phyloP scores from a whole-genome alignment of 2,329 filamentous ascomycete species.

The Sporothrix luriei region DNA sequence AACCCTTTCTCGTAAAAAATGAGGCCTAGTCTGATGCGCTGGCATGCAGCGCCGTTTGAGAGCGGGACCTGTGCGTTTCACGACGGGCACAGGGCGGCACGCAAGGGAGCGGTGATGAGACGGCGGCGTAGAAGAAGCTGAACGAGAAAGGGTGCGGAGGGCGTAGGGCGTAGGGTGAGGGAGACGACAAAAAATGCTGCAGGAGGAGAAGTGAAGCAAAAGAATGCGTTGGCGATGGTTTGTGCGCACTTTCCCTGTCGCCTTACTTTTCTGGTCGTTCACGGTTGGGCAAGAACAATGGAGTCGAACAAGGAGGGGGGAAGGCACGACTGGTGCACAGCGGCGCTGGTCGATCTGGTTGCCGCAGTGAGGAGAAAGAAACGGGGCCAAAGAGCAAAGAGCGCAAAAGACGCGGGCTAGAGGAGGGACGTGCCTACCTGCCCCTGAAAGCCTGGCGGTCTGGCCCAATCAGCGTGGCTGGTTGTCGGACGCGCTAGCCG shows the following conservation, averaged over 20 bases:
- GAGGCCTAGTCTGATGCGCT: background rate
- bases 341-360: conserved; percentile 18
- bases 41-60: conserved; percentile 25
- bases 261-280: background rate
- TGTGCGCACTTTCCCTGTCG: background rate
- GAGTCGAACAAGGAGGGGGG: conserved; percentile 13
- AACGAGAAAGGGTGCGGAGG: background rate
- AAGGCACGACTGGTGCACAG: conserved; percentile 15
- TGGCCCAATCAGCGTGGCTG: conserved; percentile 17
- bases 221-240: conserved; percentile 11
- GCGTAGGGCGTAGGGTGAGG: background rate
- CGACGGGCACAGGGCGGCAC: conserved; percentile 13
- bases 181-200: background rate
- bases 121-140: too few species aligned
- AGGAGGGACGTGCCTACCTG: conserved; percentile 18
- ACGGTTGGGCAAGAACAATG: conserved; percentile 6
- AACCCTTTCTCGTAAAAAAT: background rate
- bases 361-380: conserved; percentile 30
- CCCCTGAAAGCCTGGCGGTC: background rate
- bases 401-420: background rate
- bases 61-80: conserved; percentile 14
- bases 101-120: background rate
- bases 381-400: background rate
- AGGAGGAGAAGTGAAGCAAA: background rate
- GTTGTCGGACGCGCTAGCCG: conserved; percentile 13